Conservation (phyloP, 1,139 yeast species). For the Magnusiomyces ingens region DNA sequence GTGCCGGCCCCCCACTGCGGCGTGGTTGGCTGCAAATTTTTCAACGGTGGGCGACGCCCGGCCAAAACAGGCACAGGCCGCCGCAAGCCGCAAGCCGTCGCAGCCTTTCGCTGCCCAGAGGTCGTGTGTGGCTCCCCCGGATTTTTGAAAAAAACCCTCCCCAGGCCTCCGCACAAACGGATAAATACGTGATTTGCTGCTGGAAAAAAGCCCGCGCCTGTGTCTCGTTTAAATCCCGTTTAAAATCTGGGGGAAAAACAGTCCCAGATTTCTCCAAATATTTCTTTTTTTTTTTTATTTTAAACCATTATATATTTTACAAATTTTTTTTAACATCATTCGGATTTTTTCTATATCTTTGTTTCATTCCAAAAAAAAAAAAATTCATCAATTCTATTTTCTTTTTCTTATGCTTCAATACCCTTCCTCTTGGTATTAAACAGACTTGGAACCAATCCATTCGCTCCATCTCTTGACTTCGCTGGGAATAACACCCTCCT, state of each 20-base stretch:
- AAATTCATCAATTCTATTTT: neutral
- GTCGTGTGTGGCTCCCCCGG: too few relatives aligned
- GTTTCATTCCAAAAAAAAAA: neutral
- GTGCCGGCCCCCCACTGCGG: too few relatives aligned
- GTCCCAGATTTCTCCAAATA: neutral
- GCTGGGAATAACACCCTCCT: constrained; percentile 54
- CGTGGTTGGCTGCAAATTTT: too few relatives aligned
- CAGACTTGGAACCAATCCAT: constrained; percentile 87
- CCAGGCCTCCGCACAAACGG: neutral
- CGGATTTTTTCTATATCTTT: constrained; percentile 1
- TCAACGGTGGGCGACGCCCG: too few relatives aligned
- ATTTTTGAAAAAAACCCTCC: neutral
- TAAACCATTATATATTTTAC: neutral
- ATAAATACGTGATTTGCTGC: neutral
- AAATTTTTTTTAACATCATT: neutral
- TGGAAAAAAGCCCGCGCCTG: neutral
- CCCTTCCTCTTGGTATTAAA: constrained; percentile 33
- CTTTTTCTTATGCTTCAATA: neutral
- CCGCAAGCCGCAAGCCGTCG: too few relatives aligned
- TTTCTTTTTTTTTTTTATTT: neutral
- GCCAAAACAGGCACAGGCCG: too few relatives aligned
- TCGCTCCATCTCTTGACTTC: constrained; percentile 97
- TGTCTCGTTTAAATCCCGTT: neutral
- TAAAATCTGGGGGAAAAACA: neutral
- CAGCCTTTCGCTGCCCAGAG: too few relatives aligned